A percentile compares a stretch with the other conserved stretches of the same genome.
These are phyloP conservation scores for Euclidium syriacum DNA, from an alignment of 345 rosid species.

Conservation along the genomic window DNA sequence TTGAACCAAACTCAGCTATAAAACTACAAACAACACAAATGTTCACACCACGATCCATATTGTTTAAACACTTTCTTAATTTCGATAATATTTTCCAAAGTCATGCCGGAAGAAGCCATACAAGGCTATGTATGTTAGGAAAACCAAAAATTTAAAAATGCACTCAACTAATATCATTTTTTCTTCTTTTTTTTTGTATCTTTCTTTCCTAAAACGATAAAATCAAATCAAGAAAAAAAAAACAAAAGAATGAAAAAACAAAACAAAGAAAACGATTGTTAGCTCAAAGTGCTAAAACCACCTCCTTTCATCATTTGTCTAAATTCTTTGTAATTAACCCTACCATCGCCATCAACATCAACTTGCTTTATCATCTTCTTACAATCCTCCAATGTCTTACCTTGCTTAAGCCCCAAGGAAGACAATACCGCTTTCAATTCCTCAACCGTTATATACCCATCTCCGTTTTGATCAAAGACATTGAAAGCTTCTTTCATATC, in stretches of 20 bases:
- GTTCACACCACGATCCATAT: neutral
- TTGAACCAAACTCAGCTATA: neutral
- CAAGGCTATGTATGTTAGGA: neutral
- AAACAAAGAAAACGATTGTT: neutral
- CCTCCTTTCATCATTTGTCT: constrained; percentile 58
- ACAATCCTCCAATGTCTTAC: constrained; percentile 66
- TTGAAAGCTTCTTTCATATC: constrained; percentile 82
- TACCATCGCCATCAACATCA: constrained; percentile 90
- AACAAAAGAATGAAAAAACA: neutral
- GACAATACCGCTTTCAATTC: constrained; percentile 66
- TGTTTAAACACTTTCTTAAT: neutral
- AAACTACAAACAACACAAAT: neutral
- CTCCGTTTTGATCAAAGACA: constrained; percentile 85
- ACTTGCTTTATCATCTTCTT: constrained; percentile 72
- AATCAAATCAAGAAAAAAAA: neutral
- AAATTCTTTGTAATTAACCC: constrained; percentile 52
- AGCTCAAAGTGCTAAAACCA: constrained; percentile 33
- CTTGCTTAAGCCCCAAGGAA: constrained; percentile 72
- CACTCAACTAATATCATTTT: neutral
- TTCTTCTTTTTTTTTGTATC: neutral
- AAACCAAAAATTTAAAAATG: neutral
- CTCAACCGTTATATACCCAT: constrained; percentile 77
- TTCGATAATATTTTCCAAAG: neutral
- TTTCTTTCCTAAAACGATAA: neutral
- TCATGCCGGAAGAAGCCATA: constrained; percentile 1